A percentile compares a stretch with the other conserved stretches of the same genome.
Evolutionary conservation across 345 rosid species (phyloP).

Genomic region (Gossypium arboreum): DNA sequence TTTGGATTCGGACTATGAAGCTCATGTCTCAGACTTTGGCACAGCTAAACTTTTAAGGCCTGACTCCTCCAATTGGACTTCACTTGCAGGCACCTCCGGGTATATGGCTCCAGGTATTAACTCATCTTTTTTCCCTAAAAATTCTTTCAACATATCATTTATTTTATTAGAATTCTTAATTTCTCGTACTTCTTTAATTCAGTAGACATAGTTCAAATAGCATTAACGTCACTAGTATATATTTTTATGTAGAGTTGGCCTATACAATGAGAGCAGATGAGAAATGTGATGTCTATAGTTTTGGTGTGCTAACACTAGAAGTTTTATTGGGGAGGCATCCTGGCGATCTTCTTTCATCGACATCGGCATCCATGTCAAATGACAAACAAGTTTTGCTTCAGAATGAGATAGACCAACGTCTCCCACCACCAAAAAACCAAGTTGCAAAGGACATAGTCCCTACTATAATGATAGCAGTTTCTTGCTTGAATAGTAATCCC

Average conservation of each 20-base stretch:
- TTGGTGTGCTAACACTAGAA: background rate
- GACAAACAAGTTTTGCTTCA: background rate
- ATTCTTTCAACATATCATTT: background rate
- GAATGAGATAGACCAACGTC: background rate
- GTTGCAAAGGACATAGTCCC: background rate
- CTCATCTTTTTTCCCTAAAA: background rate
- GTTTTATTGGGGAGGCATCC: conserved; percentile 5
- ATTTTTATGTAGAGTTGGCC: background rate
- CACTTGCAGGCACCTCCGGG: too few species aligned
- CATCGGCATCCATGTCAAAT: background rate
- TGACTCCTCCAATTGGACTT: too few species aligned
- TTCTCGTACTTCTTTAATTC: background rate
- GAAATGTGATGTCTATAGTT: conserved; percentile 11
- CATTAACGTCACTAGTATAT: background rate
- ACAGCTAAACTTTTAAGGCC: too few species aligned
- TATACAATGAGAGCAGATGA: background rate
- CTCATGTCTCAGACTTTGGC: too few species aligned
- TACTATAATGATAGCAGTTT: background rate
- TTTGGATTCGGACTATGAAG: too few species aligned
- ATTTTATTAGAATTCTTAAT: background rate
- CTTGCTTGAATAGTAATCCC: background rate
- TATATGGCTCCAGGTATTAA: too few species aligned
- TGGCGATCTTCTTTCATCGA: background rate
- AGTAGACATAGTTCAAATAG: background rate
- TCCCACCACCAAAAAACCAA: background rate